Base-by-base conservation (phyloP, 495 filamentous ascomycete species). In the Aspergillus bertholletiae region DNA sequence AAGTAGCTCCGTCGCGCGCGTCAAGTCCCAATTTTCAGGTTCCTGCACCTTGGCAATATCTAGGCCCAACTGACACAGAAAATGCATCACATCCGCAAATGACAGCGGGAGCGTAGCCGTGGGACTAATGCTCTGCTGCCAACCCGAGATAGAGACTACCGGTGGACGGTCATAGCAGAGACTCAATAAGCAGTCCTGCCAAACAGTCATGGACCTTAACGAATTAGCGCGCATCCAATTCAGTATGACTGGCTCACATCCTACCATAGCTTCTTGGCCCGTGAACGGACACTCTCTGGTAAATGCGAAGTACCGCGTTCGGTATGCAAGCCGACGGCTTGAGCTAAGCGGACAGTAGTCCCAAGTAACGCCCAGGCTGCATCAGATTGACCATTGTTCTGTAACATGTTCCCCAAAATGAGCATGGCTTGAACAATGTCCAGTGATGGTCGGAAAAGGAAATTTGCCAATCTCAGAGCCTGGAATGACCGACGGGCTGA, bases 331-430 rank as follows among this genome's bases (percentile, higher is more conserved):
- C 76, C 76, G 46, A 79, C 64, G 1, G 74, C 76, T 47, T 79
- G 75, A 27, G 75, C 74, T 21, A 79, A 55, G 24, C 76, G 66
- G 7, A 78, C 65, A 0, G 74, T 78, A 8, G 68, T 67, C 2
- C 74, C 76, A 2, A 78, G 66, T 8, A 76, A 47, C 7, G 74
- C 75, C 70, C 74, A 78, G 5, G 76, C 73, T 44, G 77, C 75
- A 27, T 78, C 70, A 2, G 77, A 79, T 49, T 77, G 75, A 4
- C 75, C 76, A 58, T 65, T 72, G 32, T 79, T 77, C 26, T 75
- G 75, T 9, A 79, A 48, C n/a, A 74, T 75, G 21, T 75, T 75
- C 2, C 74, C 75, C 1, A 78, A 58, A 35, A 79, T 77, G 1
- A 78, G 61, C 20, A 79, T 53, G 0, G 75, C 58, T 41, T 79